Evolutionary conservation across 805 yeast species (phyloP), one percentile per base, ranked within the genome.

Genomic region (Jamesozyma spencerorum): DNA sequence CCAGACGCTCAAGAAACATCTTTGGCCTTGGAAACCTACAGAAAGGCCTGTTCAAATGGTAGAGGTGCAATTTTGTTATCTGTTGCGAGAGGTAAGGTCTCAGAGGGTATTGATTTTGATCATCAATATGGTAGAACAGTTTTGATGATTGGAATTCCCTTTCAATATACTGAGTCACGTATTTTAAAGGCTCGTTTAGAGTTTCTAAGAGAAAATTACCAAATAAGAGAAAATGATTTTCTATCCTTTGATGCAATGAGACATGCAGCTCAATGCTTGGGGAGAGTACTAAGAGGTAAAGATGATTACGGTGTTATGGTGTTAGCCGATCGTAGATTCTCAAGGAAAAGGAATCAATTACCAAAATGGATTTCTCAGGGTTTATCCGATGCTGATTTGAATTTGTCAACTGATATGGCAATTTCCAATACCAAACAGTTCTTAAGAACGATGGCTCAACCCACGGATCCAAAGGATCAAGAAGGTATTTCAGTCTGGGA

Each of bases 241-340:
- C 60, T 92, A 30, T 88, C 97, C 10, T 92, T 92, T 70, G 99
- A 92, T 64, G 99, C 99, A 12, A 92, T 92, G 98, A 77, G 99
- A 57, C 99, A 92, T 65, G 99, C 97, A 3, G 97, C 99, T 0
- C 99, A 92, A 62, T 92, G 99, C 64, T 65, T 92, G 55, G 99
- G 99, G 10, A 78, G 99, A 58, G 98, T 92, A 40, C 67, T 92
- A 47, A 77, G 99, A 67, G 99, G 99, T 49, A 92, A 92, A 60
- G 97, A 92, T 57, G 99, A 92, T 67, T 92, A 92, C 61, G 99
- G 99, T 47, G 83, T 92, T 50, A 92, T 92, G 99, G 97, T 92
- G 33, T 65, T 92, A 46, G 98, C 98, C 0, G 99, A 92, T 60
- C 71, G 95, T 49, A 71, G 99, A 58, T 92, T 92, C 61, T 74